Conservation (phyloP, 768 basidiomycete species). For the Stropharia rugosoannulata region DNA sequence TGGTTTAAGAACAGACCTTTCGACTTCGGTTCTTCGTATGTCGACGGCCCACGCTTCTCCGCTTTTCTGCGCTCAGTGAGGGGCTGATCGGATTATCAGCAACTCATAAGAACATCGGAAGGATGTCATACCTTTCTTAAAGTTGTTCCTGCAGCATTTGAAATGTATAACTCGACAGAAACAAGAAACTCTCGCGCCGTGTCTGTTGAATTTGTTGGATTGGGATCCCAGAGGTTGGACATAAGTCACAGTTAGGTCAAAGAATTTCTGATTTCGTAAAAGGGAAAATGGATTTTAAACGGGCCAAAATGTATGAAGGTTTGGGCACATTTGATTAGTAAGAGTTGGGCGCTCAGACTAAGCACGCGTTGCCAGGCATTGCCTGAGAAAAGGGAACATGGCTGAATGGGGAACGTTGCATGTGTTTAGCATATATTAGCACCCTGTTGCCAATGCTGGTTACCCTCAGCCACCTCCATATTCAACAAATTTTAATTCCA, state of each 20-base stretch:
- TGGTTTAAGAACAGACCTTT: constrained; percentile 45
- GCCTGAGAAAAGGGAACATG: constrained; percentile 7
- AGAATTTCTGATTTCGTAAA: not conserved
- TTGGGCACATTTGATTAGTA: constrained; percentile 16
- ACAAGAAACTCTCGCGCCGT: constrained; percentile 53
- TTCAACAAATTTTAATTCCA: no score
- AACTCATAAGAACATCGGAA: not conserved
- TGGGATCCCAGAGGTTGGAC: constrained; percentile 32
- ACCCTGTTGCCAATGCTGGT: no score
- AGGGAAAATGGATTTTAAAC: not conserved
- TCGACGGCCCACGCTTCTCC: constrained; percentile 51
- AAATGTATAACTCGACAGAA: constrained; percentile 62
- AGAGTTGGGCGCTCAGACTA: constrained; percentile 18
- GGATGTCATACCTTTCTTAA: constrained; percentile 55
- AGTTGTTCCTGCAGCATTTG: constrained; percentile 44
- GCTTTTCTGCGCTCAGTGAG: constrained; percentile 47
- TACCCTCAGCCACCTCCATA: no score
- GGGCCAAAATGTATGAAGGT: constrained; percentile 11
- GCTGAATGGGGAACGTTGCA: constrained; percentile 11
- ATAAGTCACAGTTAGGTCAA: constrained; percentile 18
- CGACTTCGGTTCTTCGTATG: constrained; percentile 50
- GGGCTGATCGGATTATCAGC: constrained; percentile 32
- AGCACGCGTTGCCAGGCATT: not conserved
- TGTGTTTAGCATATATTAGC: not conserved
- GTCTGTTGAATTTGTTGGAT: constrained; percentile 19